Conservation (phyloP, 495 filamentous ascomycete species). For the Lophiostoma macrostomum region DNA sequence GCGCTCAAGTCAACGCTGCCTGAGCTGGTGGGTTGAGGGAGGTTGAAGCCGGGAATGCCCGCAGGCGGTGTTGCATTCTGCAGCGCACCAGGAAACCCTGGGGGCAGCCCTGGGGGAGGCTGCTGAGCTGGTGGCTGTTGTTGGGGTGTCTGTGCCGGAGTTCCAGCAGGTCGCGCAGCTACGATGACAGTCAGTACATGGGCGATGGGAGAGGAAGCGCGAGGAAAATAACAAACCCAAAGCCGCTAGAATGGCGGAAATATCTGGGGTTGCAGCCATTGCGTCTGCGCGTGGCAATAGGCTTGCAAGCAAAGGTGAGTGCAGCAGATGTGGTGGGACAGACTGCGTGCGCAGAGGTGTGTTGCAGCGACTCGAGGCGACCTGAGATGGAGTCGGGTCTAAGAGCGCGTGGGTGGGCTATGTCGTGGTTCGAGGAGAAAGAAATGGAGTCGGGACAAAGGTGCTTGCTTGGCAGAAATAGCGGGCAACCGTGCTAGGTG, state of each 20-base stretch:
- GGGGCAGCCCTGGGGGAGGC: conserved; percentile 34
- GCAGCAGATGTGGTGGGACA: neutral
- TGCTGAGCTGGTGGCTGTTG: conserved; percentile 10
- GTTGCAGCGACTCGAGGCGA: neutral
- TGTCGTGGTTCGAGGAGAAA: neutral
- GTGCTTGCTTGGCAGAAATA: neutral
- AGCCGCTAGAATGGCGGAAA: conserved; percentile 26
- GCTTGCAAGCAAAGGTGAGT: no score
- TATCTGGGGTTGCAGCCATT: conserved; percentile 28
- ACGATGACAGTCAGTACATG: conserved; percentile 7
- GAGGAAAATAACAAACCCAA: conserved; percentile 25
- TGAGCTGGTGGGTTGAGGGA: conserved; percentile 66
- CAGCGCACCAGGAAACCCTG: conserved; percentile 35
- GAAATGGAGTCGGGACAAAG: conserved; percentile 13
- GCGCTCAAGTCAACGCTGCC: conserved; percentile 71
- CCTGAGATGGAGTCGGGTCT: neutral
- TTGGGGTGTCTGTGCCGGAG: conserved; percentile 36
- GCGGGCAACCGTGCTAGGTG: no score
- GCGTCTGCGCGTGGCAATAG: conserved; percentile 10
- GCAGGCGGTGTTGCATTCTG: conserved; percentile 44
- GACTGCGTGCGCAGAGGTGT: neutral
- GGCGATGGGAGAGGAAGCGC: no score
- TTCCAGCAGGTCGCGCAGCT: conserved; percentile 46
- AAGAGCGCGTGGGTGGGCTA: neutral
- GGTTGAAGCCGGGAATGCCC: conserved; percentile 45